Evolutionary conservation across 306 rosid species (phyloP).

Genomic region (Psophocarpus tetragonolobus): DNA sequence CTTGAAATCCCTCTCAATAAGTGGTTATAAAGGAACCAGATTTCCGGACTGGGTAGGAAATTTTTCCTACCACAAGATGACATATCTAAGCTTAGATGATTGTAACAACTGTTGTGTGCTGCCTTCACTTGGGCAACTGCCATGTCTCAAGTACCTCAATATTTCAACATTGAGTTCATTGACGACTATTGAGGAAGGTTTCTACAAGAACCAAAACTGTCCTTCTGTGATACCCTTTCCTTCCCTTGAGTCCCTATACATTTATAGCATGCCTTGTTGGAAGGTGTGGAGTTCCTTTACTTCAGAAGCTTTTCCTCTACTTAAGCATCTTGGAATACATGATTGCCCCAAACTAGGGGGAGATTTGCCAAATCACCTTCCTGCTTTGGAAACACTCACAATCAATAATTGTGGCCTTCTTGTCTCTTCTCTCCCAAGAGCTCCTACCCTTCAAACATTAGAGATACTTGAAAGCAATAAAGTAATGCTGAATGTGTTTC

Average conservation of each 20-base stretch:
- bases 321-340: fast-evolving
- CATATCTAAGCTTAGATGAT: fast-evolving
- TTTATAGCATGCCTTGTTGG: neutral
- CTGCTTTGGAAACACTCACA: neutral
- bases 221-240: neutral
- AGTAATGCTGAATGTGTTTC: neutral
- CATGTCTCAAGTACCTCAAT: neutral
- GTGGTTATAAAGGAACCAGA: neutral
- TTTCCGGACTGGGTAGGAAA: neutral
- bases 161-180: neutral
- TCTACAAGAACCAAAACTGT: neutral
- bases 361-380: neutral
- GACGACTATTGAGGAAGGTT: neutral
- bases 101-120: neutral
- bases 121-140: neutral
- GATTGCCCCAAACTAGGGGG: neutral
- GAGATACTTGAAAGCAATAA: fast-evolving
- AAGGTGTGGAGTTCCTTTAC: neutral
- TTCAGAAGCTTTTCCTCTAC: neutral
- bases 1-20: neutral
- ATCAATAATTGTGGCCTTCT: neutral
- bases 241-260: fast-evolving
- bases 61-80: neutral
- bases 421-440: neutral
- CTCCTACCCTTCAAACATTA: neutral